Conservation (phyloP, 2,329 filamentous ascomycete species). For the Lecanicillium sp. region DNA sequence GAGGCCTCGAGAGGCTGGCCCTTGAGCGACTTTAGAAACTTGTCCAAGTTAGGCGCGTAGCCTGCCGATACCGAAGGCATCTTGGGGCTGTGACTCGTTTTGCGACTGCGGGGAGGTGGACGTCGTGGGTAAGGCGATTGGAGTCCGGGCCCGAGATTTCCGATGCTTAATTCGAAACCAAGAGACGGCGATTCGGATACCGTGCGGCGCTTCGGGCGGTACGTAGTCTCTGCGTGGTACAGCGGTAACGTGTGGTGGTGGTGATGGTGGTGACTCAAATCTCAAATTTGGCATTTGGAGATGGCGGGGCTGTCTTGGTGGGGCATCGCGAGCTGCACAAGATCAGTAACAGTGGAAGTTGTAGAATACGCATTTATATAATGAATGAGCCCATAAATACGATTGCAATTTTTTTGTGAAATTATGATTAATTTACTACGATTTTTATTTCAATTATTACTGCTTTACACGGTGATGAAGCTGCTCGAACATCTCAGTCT, state of each 20-base stretch:
- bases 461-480: no score
- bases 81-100: constrained; percentile 10
- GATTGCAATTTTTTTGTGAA: no score
- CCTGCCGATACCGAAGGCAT: constrained; percentile 32
- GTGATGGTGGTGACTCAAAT: constrained; percentile 11
- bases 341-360: no score
- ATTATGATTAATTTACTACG: no score
- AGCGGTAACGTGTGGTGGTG: neutral
- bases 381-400: no score
- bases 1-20: constrained; percentile 70
- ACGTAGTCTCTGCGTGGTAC: neutral
- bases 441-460: no score
- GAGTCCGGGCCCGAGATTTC: neutral
- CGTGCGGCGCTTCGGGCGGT: neutral
- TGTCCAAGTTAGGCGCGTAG: constrained; percentile 65
- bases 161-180: neutral
- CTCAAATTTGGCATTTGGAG: constrained; percentile 8
- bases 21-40: constrained; percentile 75
- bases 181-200: neutral
- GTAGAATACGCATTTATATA: no score
- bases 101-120: neutral
- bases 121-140: neutral
- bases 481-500: no score
- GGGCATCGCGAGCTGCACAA: no score
- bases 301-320: constrained; percentile 2